Evolutionary conservation across 2,329 filamentous ascomycete species (phyloP).

Genomic region (Trichoderma pleuroti): DNA sequence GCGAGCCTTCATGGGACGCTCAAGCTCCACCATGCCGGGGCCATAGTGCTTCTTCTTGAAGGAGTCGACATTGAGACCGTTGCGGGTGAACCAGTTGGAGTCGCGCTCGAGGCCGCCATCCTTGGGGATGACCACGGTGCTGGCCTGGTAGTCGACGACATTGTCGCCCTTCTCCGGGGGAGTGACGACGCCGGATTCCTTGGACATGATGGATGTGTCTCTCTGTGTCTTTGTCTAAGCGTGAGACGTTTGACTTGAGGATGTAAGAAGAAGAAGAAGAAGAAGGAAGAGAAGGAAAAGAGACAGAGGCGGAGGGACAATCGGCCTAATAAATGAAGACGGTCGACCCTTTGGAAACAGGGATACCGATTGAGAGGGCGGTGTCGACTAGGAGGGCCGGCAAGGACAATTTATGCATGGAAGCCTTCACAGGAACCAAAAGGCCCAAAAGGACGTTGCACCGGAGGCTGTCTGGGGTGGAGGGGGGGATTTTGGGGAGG

Average conservation of each 20-base stretch:
- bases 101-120: conserved; percentile 25
- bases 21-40: conserved; percentile 34
- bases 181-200: conserved; percentile 12
- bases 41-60: conserved; percentile 38
- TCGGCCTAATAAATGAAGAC: conserved; percentile 2
- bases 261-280: conserved; percentile 5
- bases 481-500: conserved; percentile 14
- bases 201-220: conserved; percentile 16
- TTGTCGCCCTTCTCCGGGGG: conserved; percentile 24
- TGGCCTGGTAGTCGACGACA: conserved; percentile 14
- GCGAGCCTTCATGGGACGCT: conserved; percentile 48
- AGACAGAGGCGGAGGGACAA: neutral
- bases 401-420: conserved; percentile 20
- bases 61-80: conserved; percentile 37
- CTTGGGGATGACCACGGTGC: conserved; percentile 18
- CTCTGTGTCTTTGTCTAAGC: conserved; percentile 17
- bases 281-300: neutral
- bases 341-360: conserved; percentile 18
- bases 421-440: conserved; percentile 16
- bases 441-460: conserved; percentile 18
- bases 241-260: conserved; percentile 21
- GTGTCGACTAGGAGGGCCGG: conserved; percentile 13
- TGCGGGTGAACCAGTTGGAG: conserved; percentile 35
- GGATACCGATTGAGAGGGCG: conserved; percentile 10
- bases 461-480: conserved; percentile 12